Evolutionary conservation across 2,329 filamentous ascomycete genomes (phyloP), one percentile per base, ranked within the genome.

Genomic region (Aspergillus sp.): DNA sequence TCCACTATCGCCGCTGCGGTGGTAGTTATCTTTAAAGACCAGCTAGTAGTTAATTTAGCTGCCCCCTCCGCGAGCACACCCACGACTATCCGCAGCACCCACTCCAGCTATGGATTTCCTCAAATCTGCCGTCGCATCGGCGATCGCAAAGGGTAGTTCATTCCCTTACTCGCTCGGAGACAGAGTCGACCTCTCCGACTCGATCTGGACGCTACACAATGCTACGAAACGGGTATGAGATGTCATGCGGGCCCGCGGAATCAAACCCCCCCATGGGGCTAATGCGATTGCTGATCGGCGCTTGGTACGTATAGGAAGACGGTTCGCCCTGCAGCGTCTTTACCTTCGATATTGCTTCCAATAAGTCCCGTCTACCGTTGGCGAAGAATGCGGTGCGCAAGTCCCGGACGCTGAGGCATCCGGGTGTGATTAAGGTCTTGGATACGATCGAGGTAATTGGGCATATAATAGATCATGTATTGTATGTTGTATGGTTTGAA

Each of bases 161-260:
- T 96, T 97, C 73, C 92, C 92, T 4, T 98, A 96, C 75, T 89
- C 86, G 51, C 95, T 98, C 73, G 94, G 93, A 70, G 95, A 99
- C 77, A 87, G 90, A 75, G 90, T 98, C 61, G 94, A 98, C 74
- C 83, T 95, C 56, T 91, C 96, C 75, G 88, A 95, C 72, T 96
- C 94, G 25, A 93, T 98, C 70, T 99, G 95, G 93, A 91, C 90
- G n/a, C 81, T 99, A 60, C 89, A 95, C 78, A 97, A 98, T 78
- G 95, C 92, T 72, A 96, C 91, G 58, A 95, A 90, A 80, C 88
- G 91, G 79, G 93, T 95, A 84, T 64, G 81, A 41, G 44, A 8
- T 15, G 25, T 54, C 42, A 48, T 44, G 32, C 30, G 21, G 13
- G 21, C 36, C 56, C 21, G 25, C 30, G 42, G 27, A 56, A 44